Conservation (phyloP, 1,139 yeast species). For the Kodamaea sp. region DNA sequence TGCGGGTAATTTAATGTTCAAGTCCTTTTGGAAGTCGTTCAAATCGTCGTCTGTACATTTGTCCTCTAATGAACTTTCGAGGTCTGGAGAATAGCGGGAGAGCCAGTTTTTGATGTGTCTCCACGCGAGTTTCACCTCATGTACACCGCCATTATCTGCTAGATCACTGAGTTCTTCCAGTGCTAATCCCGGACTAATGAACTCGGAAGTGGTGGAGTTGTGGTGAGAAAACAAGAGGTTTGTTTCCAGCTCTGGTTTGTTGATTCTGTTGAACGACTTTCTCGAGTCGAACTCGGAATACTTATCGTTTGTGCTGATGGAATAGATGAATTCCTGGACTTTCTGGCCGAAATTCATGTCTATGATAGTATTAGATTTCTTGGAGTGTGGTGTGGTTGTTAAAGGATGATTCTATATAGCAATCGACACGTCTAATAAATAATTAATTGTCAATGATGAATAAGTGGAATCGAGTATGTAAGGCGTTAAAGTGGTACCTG, state of each 20-base stretch:
- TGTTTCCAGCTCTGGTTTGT: slow-evolving; percentile 43
- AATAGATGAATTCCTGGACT: slow-evolving; percentile 59
- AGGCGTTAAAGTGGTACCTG: too few species aligned
- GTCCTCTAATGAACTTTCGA: slow-evolving; percentile 56
- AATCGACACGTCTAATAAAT: too few species aligned
- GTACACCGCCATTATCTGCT: slow-evolving; percentile 44
- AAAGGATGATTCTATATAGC: too few species aligned
- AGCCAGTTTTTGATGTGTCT: slow-evolving; percentile 68
- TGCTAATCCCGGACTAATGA: slow-evolving; percentile 11
- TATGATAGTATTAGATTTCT: too few species aligned
- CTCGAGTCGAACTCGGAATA: slow-evolving; percentile 66
- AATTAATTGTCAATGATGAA: too few species aligned
- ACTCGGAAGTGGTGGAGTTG: slow-evolving; percentile 25
- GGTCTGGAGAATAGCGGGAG: slow-evolving; percentile 53
- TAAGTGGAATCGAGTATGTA: too few species aligned
- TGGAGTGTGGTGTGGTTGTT: too few species aligned
- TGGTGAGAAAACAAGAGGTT: slow-evolving; percentile 35
- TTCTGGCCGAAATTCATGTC: slow-evolving; percentile 34
- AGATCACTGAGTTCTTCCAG: slow-evolving; percentile 7
- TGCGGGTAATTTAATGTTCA: slow-evolving; percentile 56
- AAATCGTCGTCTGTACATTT: slow-evolving; percentile 67
- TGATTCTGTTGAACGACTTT: slow-evolving; percentile 47
- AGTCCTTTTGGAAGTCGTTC: slow-evolving; percentile 63
- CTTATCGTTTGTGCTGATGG: slow-evolving; percentile 64
- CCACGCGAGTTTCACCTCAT: slow-evolving; percentile 68